Base-by-base conservation (phyloP, 2,329 filamentous ascomycete genomes). In the Aspergillus sp. region DNA sequence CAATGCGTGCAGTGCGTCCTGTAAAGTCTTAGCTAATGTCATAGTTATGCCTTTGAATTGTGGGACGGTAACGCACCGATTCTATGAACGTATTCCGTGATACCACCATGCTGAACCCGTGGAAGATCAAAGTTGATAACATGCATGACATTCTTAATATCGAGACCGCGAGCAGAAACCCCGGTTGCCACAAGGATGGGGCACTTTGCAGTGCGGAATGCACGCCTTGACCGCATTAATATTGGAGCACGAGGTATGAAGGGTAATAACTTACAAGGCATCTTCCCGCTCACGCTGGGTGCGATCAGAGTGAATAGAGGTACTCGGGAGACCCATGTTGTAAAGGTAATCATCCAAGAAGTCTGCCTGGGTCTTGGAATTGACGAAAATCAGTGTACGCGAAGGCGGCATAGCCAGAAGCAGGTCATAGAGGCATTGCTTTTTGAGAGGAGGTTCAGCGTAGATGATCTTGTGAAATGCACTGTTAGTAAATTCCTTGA, bases 81-180 rank as follows among this genome's bases (percentile, higher is more conserved):
- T 11, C 95, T 91, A 72, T 99, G 95, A 25, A 90, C 88, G 69
- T 98, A 99, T 74, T 98, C 95, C 52, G 91, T 88, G 58, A 97
- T 96, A 2, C 93, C 94, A n/a, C 92, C 92, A 67, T 94, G 84
- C 0, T 86, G 81, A 47, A 82, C 78, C 5, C 83, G 87, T 0
- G 94, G 94, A 1, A 98, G 81, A 62, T 98, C 93, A 68, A 88
- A 98, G 78, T 99, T 98, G 83, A 99, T 89, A 62, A 99, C 90
- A 65, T 96, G 92, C 80, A 88, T 87, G 5, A 98, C 89, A 65
- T 95, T 92, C 60, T 86, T 86, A 38, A 97, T 89, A 68, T 98
- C 93, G 36, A 97, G 88, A 6, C 95, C 95, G 68, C 95, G 92
- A 71, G 92, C 90, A 54, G 90, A 88, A 54, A 99, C 86, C 51